Evolutionary conservation across 176 grass and related monocot species (phyloP).

Genomic region (Juncus effusus): DNA sequence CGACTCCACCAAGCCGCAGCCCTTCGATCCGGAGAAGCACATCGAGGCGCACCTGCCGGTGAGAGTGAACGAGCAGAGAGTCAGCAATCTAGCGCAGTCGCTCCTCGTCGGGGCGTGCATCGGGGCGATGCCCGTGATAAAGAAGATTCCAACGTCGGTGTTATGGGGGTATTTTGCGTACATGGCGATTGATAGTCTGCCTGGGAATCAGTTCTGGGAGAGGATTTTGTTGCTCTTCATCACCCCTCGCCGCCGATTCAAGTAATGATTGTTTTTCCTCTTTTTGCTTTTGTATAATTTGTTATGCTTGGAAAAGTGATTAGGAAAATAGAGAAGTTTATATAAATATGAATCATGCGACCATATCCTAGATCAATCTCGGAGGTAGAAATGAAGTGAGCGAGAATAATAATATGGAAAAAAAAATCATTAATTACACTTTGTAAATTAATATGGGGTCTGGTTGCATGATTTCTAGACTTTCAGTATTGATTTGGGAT

Average conservation of each 20-base stretch:
- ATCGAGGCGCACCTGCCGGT: conserved; percentile 79
- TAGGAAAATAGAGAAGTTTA: no score
- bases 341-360: no score
- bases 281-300: not conserved
- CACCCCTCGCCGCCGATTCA: conserved; percentile 53
- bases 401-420: no score
- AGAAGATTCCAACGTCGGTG: conserved; percentile 67
- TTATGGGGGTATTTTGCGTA: conserved; percentile 99
- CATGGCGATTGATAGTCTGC: conserved; percentile 89
- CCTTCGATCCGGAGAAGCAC: conserved; percentile 68
- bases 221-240: conserved; percentile 70
- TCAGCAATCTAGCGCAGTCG: conserved; percentile 83
- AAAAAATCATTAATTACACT: no score
- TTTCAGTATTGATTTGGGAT: no score
- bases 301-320: no score
- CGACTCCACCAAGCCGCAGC: conserved; percentile 20
- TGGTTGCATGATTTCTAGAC: no score
- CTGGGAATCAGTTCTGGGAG: conserved; percentile 97
- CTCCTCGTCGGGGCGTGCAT: conserved; percentile 68
- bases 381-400: no score
- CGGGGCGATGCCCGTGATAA: conserved; percentile 81
- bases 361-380: no score
- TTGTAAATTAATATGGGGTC: no score
- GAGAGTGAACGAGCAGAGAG: conserved; percentile 85
- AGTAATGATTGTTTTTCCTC: conserved; percentile 41